phyloP scores from a whole-genome alignment of 2,329 filamentous ascomycete species.

The Claviceps digitariae region DNA sequence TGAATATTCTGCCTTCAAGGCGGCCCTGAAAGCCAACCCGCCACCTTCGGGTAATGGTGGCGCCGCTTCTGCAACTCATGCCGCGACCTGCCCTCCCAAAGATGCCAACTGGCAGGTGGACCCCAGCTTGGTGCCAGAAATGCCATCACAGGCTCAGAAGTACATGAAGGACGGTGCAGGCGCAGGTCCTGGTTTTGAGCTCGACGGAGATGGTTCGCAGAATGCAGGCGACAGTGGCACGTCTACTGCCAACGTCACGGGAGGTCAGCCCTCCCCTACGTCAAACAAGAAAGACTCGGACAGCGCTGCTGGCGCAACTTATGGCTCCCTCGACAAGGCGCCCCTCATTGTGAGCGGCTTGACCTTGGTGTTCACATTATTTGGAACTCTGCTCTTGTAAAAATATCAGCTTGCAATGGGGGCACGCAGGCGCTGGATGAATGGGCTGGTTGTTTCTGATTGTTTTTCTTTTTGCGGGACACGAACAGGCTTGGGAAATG shows the following conservation, averaged over 20 bases:
- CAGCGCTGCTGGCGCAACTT: constrained; percentile 17
- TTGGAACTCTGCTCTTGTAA: constrained; percentile 29
- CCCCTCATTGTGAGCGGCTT: constrained; percentile 23
- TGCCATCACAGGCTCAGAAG: constrained; percentile 36
- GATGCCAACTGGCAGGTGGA: constrained; percentile 38
- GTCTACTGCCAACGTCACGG: constrained; percentile 28
- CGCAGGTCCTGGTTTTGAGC: constrained; percentile 36
- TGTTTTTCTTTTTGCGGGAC: constrained; percentile 5
- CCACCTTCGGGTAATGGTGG: constrained; percentile 38
- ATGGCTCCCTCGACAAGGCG: constrained; percentile 15
- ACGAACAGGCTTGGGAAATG: not conserved
- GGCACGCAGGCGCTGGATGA: not conserved
- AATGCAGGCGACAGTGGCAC: constrained; percentile 32
- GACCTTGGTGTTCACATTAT: constrained; percentile 22
- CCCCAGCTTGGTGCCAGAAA: constrained; percentile 34
- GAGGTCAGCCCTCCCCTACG: constrained; percentile 19
- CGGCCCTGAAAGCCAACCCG: constrained; percentile 33
- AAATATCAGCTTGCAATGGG: constrained; percentile 8
- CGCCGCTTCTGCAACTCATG: constrained; percentile 31
- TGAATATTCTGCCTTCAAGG: constrained; percentile 48
- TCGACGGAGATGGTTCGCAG: constrained; percentile 40
- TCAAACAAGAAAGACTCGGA: constrained; percentile 12
- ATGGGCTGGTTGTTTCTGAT: constrained; percentile 3
- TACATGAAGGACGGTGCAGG: constrained; percentile 42
- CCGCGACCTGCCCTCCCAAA: constrained; percentile 34